Percentiles rank a stretch among this genome's conserved stretches.
Evolutionary conservation across 2,329 filamentous ascomycete species (phyloP).

Genomic region (Clarireedia hainanense): DNA sequence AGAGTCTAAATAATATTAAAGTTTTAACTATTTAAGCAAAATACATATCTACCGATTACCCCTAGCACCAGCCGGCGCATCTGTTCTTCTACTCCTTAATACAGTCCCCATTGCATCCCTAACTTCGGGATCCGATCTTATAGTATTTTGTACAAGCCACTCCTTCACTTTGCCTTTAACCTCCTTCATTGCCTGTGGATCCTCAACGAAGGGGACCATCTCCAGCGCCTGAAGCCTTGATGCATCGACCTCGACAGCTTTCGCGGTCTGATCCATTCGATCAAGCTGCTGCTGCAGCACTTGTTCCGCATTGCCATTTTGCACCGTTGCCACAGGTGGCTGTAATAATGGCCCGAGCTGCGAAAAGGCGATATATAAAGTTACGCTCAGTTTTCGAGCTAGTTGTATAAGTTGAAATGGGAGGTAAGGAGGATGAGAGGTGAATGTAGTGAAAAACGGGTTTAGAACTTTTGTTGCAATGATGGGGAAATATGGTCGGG

Average conservation of each 20-base stretch:
- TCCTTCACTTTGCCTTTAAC: slow-evolving; percentile 70
- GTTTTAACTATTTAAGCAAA: background rate
- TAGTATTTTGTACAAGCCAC: slow-evolving; percentile 81
- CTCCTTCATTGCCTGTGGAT: slow-evolving; percentile 53
- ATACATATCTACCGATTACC: slow-evolving; percentile 25
- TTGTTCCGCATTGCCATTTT: slow-evolving; percentile 38
- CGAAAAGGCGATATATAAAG: slow-evolving; percentile 73
- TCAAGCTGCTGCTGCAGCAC: slow-evolving; percentile 54
- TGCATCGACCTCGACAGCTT: slow-evolving; percentile 60
- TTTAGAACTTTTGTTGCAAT: slow-evolving; percentile 39
- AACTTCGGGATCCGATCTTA: slow-evolving; percentile 73
- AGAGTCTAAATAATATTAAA: background rate
- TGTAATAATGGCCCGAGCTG: slow-evolving; percentile 66
- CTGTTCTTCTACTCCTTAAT: slow-evolving; percentile 52
- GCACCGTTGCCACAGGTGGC: slow-evolving; percentile 22
- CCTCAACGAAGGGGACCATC: slow-evolving; percentile 71
- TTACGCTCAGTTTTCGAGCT: slow-evolving; percentile 67
- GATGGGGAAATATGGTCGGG: slow-evolving; percentile 43
- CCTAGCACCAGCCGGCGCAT: slow-evolving; percentile 53
- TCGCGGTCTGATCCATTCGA: slow-evolving; percentile 53
- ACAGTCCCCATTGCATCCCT: slow-evolving; percentile 66
- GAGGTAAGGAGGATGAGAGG: slow-evolving; percentile 54
- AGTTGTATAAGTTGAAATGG: slow-evolving; percentile 80
- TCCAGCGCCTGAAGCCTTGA: slow-evolving; percentile 66
- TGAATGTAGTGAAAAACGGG: slow-evolving; percentile 31